Percentiles rank a stretch among this genome's conserved stretches.
These are phyloP conservation scores for Aspergillus sp. DNA, from an alignment of 2,329 filamentous ascomycete species.

Conservation along the genomic window DNA sequence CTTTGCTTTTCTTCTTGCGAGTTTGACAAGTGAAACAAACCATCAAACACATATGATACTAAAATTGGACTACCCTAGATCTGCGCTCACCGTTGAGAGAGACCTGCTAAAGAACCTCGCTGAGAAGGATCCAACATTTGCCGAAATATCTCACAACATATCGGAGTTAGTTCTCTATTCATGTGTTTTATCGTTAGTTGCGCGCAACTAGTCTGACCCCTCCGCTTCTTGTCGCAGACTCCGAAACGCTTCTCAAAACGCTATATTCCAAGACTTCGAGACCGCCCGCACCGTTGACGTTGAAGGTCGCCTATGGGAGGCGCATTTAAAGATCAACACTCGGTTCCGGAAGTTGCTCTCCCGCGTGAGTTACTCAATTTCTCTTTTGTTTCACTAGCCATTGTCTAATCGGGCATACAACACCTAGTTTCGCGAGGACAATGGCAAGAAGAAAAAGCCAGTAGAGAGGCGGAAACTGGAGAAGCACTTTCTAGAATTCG, in stretches of 20 bases:
- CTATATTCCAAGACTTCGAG: slow-evolving; percentile 66
- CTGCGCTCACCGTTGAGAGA: slow-evolving; percentile 48
- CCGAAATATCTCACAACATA: slow-evolving; percentile 49
- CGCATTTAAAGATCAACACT: slow-evolving; percentile 74
- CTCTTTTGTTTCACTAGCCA: not conserved
- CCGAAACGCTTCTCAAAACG: slow-evolving; percentile 69
- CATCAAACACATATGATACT: slow-evolving; percentile 22
- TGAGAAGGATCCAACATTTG: slow-evolving; percentile 50
- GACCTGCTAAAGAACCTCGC: slow-evolving; percentile 50
- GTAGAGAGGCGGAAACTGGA: slow-evolving; percentile 74
- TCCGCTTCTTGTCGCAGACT: slow-evolving; percentile 50
- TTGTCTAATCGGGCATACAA: slow-evolving; percentile 9
- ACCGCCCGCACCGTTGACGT: slow-evolving; percentile 56
- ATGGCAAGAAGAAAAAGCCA: slow-evolving; percentile 53
- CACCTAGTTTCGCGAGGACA: slow-evolving; percentile 50
- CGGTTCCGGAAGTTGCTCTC: slow-evolving; percentile 72
- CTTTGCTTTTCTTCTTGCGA: slow-evolving; percentile 14
- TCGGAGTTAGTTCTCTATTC: slow-evolving; percentile 31
- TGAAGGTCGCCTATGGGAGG: slow-evolving; percentile 74
- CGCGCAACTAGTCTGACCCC: slow-evolving; percentile 11
- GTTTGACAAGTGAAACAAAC: slow-evolving; percentile 8
- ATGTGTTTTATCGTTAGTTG: not conserved
- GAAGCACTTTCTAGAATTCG: slow-evolving; percentile 78
- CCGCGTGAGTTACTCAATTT: slow-evolving; percentile 41
- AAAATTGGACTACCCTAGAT: slow-evolving; percentile 24